Base-by-base conservation (phyloP, 371 early-diverging fungal genomes). In the Mortierella sp. region DNA sequence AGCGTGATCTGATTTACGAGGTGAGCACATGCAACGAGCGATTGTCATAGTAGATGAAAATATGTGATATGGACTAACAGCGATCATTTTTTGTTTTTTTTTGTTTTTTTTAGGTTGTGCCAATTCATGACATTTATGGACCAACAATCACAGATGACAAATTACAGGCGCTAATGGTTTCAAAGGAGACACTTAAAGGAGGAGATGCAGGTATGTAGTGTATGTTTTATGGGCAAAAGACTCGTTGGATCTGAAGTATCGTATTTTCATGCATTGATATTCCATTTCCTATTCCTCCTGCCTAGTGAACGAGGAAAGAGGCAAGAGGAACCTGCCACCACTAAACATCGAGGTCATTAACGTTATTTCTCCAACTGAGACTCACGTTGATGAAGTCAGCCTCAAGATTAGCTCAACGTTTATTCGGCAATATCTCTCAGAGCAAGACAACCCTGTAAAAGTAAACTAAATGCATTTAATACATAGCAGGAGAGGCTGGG, bases 131-230 rank as follows among this genome's bases (percentile, higher is more conserved):
- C 75, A 92, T 92, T 0, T 96, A 90, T 81, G 99, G 99, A 0
- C 99, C 99, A 0, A 96, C 98, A 1, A 88, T 91, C 3, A 89
- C 90, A 0, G 96, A 95, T 57, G 75, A 92, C 0, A 84, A 89
- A 0, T 87, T 97, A 30, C 89, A 93, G 61, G 95, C 94, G 0
- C 76, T 98, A 22, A 96, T 96, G 12, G 95, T 94, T n/a, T 96
- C 97, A 9, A 84, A 89, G 32, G 99, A 98, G 75, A 98, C 99
- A 0, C 66, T 89, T 45, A 77, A 84, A 14, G 97, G 97, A 16
- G 95, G 95, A 20, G 86, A 88, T 58, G 88, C 91, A 55, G 93
- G 94, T 87, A 89, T 67, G 52, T 39, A 3, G 35, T 35, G 6
- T 35, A 35, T 35, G 6, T 35, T 35, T 3, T 35, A 35, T 35